Evolutionary conservation across 306 rosid genomes (phyloP), one percentile per base, ranked within the genome.

Genomic region (Lotus japonicus): DNA sequence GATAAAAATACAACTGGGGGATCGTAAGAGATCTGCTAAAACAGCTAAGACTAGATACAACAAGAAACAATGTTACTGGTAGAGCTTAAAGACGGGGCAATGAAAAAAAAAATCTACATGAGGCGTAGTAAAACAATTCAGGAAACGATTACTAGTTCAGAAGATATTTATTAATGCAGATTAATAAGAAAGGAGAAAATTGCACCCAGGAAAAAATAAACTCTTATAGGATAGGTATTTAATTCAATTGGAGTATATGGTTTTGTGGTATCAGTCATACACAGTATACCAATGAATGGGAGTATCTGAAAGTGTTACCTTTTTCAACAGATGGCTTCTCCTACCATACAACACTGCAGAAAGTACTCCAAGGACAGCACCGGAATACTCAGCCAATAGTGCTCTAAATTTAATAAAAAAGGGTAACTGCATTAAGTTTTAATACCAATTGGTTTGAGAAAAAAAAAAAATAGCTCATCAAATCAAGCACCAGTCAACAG

Each of bases 341-440:
- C 91, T 82, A 38, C 99, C 97, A 75, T 90, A 90, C 62, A 95
- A 75, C 36, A 95, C 89, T 58, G 89, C 95, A 61, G 99, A 95
- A 36, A 90, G 83, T 56, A 90, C 97, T 70, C 99, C 97, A 72
- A 95, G 99, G 71, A 88, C 87, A 72, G 99, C 96, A 70, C 97
- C 97, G 70, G 99, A 90, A 81, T 95, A 95, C 85, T 95, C 99
- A 2, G 85, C 95, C 86, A 95, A 77, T 81, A 95, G 85, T 80
- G 97, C 92, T 84, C 99, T 95, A 76, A 39, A 48, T 77, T 77
- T 52, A 68, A 74, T 50, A 54, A 75, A 78, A 35, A 65, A 15
- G 61, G 61, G 52, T 16, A 73, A 62, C 16, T 18, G 60, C 41
- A 68, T 63, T 64, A 33, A 75, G 66, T 51, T 63, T 23, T 31